Percentiles rank a stretch among this genome's conserved stretches.
Evolutionary conservation across 1,284 basidiomycete species (phyloP).

Genomic region (Irpex sp.): DNA sequence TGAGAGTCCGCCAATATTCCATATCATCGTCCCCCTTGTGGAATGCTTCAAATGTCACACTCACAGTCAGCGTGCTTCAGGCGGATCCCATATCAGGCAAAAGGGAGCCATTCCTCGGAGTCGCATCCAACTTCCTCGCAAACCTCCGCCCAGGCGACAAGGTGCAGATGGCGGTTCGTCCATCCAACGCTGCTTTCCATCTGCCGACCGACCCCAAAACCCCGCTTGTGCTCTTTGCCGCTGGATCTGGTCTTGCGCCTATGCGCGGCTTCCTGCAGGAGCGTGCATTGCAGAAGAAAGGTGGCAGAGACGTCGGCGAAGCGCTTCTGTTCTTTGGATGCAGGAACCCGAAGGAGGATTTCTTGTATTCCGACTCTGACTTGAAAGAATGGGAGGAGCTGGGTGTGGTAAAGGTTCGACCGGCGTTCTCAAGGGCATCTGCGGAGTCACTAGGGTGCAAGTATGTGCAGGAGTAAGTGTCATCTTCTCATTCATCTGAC

Average conservation of each 20-base stretch:
- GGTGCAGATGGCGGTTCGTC: constrained; percentile 42
- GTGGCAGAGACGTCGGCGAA: constrained; percentile 40
- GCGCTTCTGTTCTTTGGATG: constrained; percentile 49
- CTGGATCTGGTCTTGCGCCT: constrained; percentile 48
- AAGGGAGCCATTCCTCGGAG: constrained; percentile 38
- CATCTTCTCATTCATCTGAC: background rate
- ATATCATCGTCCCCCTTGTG: constrained; percentile 52
- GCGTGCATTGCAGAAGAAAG: constrained; percentile 41
- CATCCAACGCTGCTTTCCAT: constrained; percentile 39
- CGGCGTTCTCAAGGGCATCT: constrained; percentile 40
- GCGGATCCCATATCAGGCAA: constrained; percentile 30
- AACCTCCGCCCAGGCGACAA: constrained; percentile 37
- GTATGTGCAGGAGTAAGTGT: constrained; percentile 46
- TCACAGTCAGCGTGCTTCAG: constrained; percentile 44
- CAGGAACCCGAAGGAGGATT: constrained; percentile 36
- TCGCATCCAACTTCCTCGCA: constrained; percentile 46
- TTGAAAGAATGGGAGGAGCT: constrained; percentile 38
- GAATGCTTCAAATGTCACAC: constrained; percentile 37
- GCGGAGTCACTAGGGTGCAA: constrained; percentile 37
- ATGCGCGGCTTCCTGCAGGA: constrained; percentile 55
- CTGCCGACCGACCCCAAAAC: constrained; percentile 38
- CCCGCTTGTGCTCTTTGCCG: constrained; percentile 46
- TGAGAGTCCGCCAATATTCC: constrained; percentile 49
- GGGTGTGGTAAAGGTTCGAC: constrained; percentile 45
- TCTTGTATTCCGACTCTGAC: constrained; percentile 39